Conservation (phyloP, 805 yeast genomes). For the Monosporozyma aerobia region DNA sequence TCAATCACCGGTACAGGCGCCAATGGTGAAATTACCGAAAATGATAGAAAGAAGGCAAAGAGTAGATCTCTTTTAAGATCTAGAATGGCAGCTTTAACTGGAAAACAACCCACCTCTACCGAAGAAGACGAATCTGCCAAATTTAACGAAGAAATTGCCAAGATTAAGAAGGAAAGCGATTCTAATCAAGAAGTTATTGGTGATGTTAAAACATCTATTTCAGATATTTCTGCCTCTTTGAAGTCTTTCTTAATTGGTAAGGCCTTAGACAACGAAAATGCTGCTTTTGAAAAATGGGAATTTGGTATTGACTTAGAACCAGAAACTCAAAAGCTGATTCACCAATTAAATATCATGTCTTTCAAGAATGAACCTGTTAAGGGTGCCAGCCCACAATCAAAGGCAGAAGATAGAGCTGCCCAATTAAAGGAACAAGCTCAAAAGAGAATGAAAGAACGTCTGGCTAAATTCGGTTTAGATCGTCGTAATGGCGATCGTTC, state of each 20-base stretch:
- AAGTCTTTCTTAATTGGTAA: slow-evolving; percentile 24
- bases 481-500: slow-evolving; percentile 25
- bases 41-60: slow-evolving; percentile 71
- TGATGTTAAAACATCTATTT: slow-evolving; percentile 64
- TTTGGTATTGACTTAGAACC: slow-evolving; percentile 67
- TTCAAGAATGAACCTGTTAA: slow-evolving; percentile 25
- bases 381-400: background rate
- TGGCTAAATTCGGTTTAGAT: slow-evolving; percentile 70
- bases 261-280: slow-evolving; percentile 30
- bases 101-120: slow-evolving; percentile 4
- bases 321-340: slow-evolving; percentile 53
- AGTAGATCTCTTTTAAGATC: slow-evolving; percentile 71
- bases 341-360: slow-evolving; percentile 34
- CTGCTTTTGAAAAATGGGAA: slow-evolving; percentile 67
- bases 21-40: slow-evolving; percentile 75
- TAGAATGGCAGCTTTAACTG: slow-evolving; percentile 84
- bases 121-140: slow-evolving; percentile 5
- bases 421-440: slow-evolving; percentile 73
- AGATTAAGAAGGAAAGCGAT: slow-evolving; percentile 42
- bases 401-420: slow-evolving; percentile 62
- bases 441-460: slow-evolving; percentile 73
- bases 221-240: slow-evolving; percentile 40
- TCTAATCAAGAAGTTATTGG: slow-evolving; percentile 49
- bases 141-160: slow-evolving; percentile 35
- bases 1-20: slow-evolving; percentile 77